Evolutionary conservation across 257 asterid genomes (phyloP), one percentile per base, ranked within the genome.

Genomic region (Plantago elongata): DNA sequence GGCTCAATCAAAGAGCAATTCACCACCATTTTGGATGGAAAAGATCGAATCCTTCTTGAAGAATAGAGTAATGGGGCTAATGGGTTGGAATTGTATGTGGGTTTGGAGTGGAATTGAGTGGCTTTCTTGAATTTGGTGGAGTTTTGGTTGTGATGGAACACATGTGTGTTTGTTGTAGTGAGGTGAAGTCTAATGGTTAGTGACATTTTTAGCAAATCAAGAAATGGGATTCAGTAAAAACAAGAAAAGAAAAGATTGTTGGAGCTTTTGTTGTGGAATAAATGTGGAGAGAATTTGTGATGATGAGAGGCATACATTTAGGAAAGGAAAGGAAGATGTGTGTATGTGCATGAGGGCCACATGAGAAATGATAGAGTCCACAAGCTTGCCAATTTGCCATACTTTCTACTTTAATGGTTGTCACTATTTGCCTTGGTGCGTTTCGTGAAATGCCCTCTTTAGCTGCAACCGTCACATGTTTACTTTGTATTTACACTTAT

Each of bases 1-100:
- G 96, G 85, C 10, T 83, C 95, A 52, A 88, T 88, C 76, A 88
- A 72, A 46, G 92, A 85, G 66, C 96, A 79, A 77, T 70, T 83
- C 57, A 79, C 80, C 49, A 22, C 60, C 5, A 22, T 69, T 50
- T 59, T 40, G 11, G 84, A 60, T 34, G 80, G 49, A 15, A 77
- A 81, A 79, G 84, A 67, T 55, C 54, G 73, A 68, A 77, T 77
- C 75, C 80, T 80, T 77, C 9, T 34, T 44, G 56, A 69, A 37
- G 69, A 72, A 63, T 65, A 64, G 42, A 73, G 69, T 1, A 86
- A 46, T 49, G 76, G 83, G 49, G 87, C 57, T 45, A 80, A 77
- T 52, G 69, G 80, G 79, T 70, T 74, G 64, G 81, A 47, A 48
- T 73, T 75, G 63, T 75, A 78, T 46, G 76, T 74, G 63, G 89